Percentiles rank a stretch among this genome's conserved stretches.
Evolutionary conservation across 495 filamentous ascomycete species (phyloP).

Genomic region (Podospora conica): DNA sequence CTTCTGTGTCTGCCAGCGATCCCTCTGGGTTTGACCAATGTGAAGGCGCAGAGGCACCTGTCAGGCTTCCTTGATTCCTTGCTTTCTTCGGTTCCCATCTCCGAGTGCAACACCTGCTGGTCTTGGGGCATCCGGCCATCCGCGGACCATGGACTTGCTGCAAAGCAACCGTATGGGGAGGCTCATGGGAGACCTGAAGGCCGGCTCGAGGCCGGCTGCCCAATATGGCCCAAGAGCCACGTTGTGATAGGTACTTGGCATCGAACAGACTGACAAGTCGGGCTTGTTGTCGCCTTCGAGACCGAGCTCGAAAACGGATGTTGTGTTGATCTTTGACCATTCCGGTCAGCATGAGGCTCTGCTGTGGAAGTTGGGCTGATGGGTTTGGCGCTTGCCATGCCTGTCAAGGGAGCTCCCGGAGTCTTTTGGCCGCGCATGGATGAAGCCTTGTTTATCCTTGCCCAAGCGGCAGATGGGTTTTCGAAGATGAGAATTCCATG

Average conservation of each 20-base stretch:
- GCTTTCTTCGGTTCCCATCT: not conserved
- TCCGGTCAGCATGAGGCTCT: not conserved
- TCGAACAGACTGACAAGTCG: not conserved
- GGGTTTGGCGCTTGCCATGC: conserved; percentile 1
- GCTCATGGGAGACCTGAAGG: not conserved
- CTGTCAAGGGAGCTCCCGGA: not conserved
- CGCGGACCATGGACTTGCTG: not conserved
- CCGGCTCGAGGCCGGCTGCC: not conserved
- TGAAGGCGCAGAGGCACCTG: not conserved
- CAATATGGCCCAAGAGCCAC: not conserved
- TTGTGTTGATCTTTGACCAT: not conserved
- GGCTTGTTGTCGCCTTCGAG: not conserved
- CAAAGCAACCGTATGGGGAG: not conserved
- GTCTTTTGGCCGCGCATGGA: not conserved
- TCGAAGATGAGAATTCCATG: not conserved
- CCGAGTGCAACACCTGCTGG: not conserved
- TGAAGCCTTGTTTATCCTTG: not conserved
- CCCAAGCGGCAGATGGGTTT: not conserved
- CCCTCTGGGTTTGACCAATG: not conserved
- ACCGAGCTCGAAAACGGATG: not conserved
- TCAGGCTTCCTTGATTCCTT: not conserved
- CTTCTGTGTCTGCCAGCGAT: not conserved
- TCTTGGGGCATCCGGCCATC: not conserved
- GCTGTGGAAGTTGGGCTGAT: not conserved
- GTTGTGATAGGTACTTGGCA: not conserved